These are phyloP conservation scores for Warburgia ugandensis DNA, from an alignment of 164 flowering plant genomes.

Conservation along the genomic window DNA sequence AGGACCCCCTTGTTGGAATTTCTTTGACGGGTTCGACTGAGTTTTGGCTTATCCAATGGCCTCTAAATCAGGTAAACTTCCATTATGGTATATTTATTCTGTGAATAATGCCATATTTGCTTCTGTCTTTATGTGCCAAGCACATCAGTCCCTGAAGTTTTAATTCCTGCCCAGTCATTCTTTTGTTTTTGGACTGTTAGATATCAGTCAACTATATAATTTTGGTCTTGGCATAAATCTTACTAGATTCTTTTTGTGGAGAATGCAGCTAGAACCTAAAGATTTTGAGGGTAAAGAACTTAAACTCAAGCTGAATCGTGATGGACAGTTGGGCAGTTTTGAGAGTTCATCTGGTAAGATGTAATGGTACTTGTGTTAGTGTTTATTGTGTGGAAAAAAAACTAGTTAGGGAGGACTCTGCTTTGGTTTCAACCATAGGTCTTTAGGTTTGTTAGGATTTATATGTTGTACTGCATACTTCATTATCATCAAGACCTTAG, in stretches of 20 bases:
- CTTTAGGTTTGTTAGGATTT: no score
- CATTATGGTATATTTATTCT: not conserved
- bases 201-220: not conserved
- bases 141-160: not conserved
- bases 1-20: constrained; percentile 31
- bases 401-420: no score
- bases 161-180: not conserved
- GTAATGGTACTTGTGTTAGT: constrained; percentile 1
- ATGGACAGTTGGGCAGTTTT: constrained; percentile 50
- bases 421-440: no score
- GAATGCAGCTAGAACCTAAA: constrained; percentile 15
- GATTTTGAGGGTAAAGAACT: constrained; percentile 61
- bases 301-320: constrained; percentile 37
- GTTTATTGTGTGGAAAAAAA: no score
- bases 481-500: no score
- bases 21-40: constrained; percentile 32
- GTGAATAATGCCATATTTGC: not conserved
- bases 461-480: no score
- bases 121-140: not conserved
- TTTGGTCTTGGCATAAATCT: not conserved
- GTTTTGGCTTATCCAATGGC: constrained; percentile 50
- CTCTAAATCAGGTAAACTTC: constrained; percentile 25
- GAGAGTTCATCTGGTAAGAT: constrained; percentile 50
- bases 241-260: constrained; percentile 4
- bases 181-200: not conserved